Conservation (phyloP, 2,329 filamentous ascomycete genomes). For the Neofusicoccum sp. region DNA sequence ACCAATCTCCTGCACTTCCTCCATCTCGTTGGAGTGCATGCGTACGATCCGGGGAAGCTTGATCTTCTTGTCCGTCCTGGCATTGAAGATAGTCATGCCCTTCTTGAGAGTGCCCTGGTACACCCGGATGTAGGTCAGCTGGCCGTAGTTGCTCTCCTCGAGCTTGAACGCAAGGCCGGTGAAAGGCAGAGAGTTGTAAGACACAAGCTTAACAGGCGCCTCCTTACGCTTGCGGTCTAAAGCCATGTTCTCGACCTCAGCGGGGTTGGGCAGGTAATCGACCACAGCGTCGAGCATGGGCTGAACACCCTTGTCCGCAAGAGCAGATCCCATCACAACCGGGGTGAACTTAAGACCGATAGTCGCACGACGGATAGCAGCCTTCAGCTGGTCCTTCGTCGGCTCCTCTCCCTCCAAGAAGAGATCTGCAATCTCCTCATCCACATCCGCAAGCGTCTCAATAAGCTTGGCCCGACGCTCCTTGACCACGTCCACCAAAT, state of each 20-base stretch:
- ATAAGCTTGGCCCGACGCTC: conserved; percentile 84
- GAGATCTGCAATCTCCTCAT: conserved; percentile 94
- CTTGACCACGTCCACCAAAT: conserved; percentile 70
- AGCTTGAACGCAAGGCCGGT: conserved; percentile 97
- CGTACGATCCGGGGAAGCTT: conserved; percentile 95
- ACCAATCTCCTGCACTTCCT: conserved; percentile 87
- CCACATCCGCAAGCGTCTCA: conserved; percentile 93
- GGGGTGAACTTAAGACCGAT: conserved; percentile 86
- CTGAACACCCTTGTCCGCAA: conserved; percentile 92
- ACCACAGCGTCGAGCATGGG: conserved; percentile 96
- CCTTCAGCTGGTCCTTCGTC: conserved; percentile 79
- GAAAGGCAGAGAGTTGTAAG: conserved; percentile 91
- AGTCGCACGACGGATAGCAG: conserved; percentile 87
- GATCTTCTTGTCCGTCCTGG: conserved; percentile 90
- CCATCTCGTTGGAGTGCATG: conserved; percentile 99
- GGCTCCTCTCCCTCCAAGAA: conserved; percentile 87
- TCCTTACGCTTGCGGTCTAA: conserved; percentile 80
- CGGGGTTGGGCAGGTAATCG: conserved; percentile 91
- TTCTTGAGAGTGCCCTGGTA: conserved; percentile 92
- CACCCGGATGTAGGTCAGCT: conserved; percentile 96
- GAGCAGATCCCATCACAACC: conserved; percentile 92
- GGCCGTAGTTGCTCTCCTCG: conserved; percentile 97
- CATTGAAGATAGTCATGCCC: conserved; percentile 89
- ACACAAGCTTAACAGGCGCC: conserved; percentile 78
- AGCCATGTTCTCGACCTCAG: conserved; percentile 84